Conservation (phyloP, 306 rosid genomes). For the Lathyrus aphaca region DNA sequence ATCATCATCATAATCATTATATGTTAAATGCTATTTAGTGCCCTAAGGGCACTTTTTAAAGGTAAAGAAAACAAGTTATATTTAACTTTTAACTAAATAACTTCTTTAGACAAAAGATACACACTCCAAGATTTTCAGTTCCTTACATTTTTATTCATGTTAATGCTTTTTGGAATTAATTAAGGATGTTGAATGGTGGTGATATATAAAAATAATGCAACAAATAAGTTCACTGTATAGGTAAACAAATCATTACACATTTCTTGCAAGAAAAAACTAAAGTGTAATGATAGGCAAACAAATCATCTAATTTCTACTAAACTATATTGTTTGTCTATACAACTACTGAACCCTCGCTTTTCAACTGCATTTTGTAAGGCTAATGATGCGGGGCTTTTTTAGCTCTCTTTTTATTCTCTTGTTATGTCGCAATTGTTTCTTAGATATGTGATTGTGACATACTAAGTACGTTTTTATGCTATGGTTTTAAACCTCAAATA, state of each 20-base stretch:
- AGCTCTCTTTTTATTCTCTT: constrained; percentile 3
- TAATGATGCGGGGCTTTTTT: constrained; percentile 2
- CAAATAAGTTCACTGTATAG: constrained; percentile 5
- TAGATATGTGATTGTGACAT: neutral
- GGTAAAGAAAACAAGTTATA: too few relatives aligned
- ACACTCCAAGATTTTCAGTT: constrained; percentile 18
- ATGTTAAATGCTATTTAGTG: too few relatives aligned
- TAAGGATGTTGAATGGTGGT: constrained; percentile 19
- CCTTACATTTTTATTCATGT: constrained; percentile 29
- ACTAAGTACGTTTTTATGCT: neutral
- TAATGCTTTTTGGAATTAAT: constrained; percentile 20
- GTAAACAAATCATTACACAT: too few relatives aligned
- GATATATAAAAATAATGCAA: constrained; percentile 24
- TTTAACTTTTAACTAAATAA: too few relatives aligned
- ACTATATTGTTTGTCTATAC: neutral
- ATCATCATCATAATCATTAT: neutral
- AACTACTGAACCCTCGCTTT: constrained; percentile 3
- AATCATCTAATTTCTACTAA: constrained; percentile 1
- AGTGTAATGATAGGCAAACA: constrained; percentile 12
- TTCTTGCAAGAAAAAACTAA: constrained; percentile 8
- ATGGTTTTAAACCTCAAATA: constrained; percentile 1
- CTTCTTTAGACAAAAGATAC: constrained; percentile 22
- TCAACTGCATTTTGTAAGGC: neutral
- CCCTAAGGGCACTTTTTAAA: too few relatives aligned
- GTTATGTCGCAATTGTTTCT: neutral